Evolutionary conservation across 163 green algal species (phyloP).

Genomic region (Botryococcus braunii): DNA sequence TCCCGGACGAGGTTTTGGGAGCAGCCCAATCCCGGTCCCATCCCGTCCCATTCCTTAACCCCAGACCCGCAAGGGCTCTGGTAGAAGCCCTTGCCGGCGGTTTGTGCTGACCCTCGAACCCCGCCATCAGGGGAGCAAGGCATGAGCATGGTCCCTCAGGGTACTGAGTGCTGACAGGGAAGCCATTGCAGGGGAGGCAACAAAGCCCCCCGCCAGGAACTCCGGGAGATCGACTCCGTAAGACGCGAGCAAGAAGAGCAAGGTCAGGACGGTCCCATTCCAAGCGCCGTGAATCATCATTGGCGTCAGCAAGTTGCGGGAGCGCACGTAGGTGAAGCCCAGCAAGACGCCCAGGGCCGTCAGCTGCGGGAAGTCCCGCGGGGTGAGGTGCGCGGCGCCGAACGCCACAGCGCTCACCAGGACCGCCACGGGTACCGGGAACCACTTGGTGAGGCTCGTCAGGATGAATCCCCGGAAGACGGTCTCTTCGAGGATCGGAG

Average conservation of each 20-base stretch:
- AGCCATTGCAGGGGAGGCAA: too few relatives aligned
- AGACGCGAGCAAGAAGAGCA: conserved; percentile 57
- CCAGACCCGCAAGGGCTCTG: too few relatives aligned
- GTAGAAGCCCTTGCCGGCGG: too few relatives aligned
- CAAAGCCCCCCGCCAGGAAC: conserved; percentile 24
- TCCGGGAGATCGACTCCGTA: conserved; percentile 58
- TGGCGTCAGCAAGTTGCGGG: conserved; percentile 87
- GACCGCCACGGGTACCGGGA: conserved; percentile 44
- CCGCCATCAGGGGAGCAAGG: too few relatives aligned
- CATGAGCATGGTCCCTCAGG: too few relatives aligned
- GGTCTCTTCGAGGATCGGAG: conserved; percentile 82
- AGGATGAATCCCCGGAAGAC: conserved; percentile 80
- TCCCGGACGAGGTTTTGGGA: too few relatives aligned
- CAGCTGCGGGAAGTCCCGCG: conserved; percentile 69
- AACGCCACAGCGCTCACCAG: conserved; percentile 58
- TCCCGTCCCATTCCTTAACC: too few relatives aligned
- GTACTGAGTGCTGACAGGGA: too few relatives aligned
- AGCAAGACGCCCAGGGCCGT: conserved; percentile 53
- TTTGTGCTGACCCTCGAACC: too few relatives aligned
- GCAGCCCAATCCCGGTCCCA: too few relatives aligned
- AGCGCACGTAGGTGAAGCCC: conserved; percentile 70
- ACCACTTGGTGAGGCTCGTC: conserved; percentile 58
- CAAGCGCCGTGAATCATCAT: conserved; percentile 92
- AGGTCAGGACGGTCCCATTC: conserved; percentile 73
- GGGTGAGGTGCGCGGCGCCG: conserved; percentile 67